These are phyloP conservation scores for Sambucus nigra DNA, from an alignment of 129 eudicot species.

Conservation along the genomic window DNA sequence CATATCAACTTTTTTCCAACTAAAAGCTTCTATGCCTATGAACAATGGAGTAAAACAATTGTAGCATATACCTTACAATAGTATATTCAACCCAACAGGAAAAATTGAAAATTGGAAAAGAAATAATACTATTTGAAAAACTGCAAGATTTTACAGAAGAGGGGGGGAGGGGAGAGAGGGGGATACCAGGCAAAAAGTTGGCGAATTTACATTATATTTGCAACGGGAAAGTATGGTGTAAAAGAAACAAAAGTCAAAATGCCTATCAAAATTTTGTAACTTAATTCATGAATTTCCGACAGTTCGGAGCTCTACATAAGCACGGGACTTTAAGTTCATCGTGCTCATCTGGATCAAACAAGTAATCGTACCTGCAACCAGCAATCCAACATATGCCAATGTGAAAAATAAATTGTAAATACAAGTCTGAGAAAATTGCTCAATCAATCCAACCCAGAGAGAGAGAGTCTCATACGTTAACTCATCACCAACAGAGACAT, in stretches of 20 bases:
- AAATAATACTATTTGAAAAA: too few relatives aligned
- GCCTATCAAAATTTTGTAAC: not conserved
- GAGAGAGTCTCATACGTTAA: constrained; percentile 51
- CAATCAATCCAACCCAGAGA: not conserved
- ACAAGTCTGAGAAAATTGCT: not conserved
- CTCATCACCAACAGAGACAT: constrained; percentile 74
- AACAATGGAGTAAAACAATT: too few relatives aligned
- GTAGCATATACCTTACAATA: too few relatives aligned
- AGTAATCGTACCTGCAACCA: constrained; percentile 72
- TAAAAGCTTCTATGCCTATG: too few relatives aligned
- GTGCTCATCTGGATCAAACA: constrained; percentile 72
- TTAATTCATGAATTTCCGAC: constrained; percentile 74
- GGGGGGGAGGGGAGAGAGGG: too few relatives aligned
- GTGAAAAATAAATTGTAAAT: not conserved
- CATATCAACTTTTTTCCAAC: too few relatives aligned
- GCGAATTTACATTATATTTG: constrained; percentile 10
- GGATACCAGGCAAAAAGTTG: constrained; percentile 1
- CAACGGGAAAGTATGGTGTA: not conserved
- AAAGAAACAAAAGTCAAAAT: not conserved
- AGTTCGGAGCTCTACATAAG: constrained; percentile 66
- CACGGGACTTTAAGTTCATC: constrained; percentile 85
- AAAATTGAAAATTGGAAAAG: too few relatives aligned
- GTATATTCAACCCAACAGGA: too few relatives aligned
- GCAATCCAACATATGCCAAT: not conserved
- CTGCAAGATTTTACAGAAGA: too few relatives aligned